Evolutionary conservation across 345 rosid species (phyloP).

Genomic region (Schrenkiella parvula): DNA sequence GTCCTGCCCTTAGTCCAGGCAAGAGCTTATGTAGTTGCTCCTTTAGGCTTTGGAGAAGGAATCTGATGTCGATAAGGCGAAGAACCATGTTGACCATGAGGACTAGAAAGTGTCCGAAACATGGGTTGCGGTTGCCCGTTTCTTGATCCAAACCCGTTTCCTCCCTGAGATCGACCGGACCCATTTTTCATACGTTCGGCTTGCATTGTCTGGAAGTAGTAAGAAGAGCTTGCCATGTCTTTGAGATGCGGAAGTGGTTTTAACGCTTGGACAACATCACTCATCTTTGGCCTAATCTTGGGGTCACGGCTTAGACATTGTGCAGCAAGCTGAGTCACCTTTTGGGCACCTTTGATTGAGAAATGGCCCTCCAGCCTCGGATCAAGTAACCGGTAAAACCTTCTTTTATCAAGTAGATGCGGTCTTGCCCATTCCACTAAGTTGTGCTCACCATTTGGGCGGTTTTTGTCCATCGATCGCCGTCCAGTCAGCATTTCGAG

Average conservation of each 20-base stretch:
- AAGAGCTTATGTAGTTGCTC: slow-evolving; percentile 29
- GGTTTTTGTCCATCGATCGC: slow-evolving; percentile 75
- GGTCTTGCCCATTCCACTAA: slow-evolving; percentile 89
- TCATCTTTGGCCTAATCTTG: slow-evolving; percentile 78
- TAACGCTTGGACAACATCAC: slow-evolving; percentile 63
- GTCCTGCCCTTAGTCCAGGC: not conserved
- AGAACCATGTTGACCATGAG: slow-evolving; percentile 65
- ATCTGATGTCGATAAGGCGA: slow-evolving; percentile 66
- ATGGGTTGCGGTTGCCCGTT: slow-evolving; percentile 42
- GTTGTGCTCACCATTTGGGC: slow-evolving; percentile 77
- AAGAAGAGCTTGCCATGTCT: slow-evolving; percentile 84
- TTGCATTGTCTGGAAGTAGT: slow-evolving; percentile 71
- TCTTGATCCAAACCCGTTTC: slow-evolving; percentile 48
- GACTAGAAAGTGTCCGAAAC: slow-evolving; percentile 67
- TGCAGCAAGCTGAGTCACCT: slow-evolving; percentile 73
- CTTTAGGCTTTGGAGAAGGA: slow-evolving; percentile 72
- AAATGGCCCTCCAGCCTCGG: slow-evolving; percentile 82
- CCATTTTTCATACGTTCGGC: slow-evolving; percentile 44
- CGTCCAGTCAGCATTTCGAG: slow-evolving; percentile 79
- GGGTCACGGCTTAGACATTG: slow-evolving; percentile 82
- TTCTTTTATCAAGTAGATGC: slow-evolving; percentile 68
- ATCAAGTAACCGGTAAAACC: slow-evolving; percentile 70
- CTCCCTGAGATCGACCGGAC: slow-evolving; percentile 37
- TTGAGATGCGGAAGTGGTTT: slow-evolving; percentile 70
- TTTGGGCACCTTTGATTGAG: slow-evolving; percentile 73